Percentiles rank a stretch among this genome's conserved stretches.
Evolutionary conservation across 192 early-diverging fungal genomes (phyloP).

Genomic region (Backusella sp.): DNA sequence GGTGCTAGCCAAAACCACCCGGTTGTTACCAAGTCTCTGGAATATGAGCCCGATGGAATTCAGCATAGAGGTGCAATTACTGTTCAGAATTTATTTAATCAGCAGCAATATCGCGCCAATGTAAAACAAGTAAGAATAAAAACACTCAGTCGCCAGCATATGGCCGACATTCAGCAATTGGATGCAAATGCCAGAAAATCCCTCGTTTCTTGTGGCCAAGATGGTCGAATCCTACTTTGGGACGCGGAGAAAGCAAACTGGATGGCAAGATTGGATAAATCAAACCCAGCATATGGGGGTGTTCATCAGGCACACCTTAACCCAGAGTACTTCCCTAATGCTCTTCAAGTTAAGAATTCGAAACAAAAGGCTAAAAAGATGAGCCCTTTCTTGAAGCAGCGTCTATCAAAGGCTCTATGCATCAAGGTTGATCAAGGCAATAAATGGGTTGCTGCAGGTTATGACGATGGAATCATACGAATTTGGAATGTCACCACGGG

Average conservation of each 20-base stretch:
- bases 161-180: constrained; percentile 27
- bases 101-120: constrained; percentile 16
- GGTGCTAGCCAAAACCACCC: constrained; percentile 4
- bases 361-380: background rate
- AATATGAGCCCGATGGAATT: constrained; percentile 25
- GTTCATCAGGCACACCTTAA: background rate
- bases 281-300: constrained; percentile 1
- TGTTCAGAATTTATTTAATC: constrained; percentile 15
- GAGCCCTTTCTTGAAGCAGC: background rate
- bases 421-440: constrained; percentile 30
- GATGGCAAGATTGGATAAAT: constrained; percentile 32
- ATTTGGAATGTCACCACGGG: constrained; percentile 31
- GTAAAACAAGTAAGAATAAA: constrained; percentile 19
- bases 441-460: constrained; percentile 30
- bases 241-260: constrained; percentile 21
- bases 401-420: constrained; percentile 7
- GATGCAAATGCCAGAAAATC: constrained; percentile 25
- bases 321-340: background rate
- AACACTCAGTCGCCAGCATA: constrained; percentile 26
- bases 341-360: background rate
- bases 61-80: constrained; percentile 30
- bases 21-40: constrained; percentile 1
- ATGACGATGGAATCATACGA: constrained; percentile 31
- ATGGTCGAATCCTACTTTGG: constrained; percentile 37
- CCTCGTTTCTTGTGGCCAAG: constrained; percentile 29